Base-by-base conservation (phyloP, 768 basidiomycete genomes). In the Termitomyces sp. region DNA sequence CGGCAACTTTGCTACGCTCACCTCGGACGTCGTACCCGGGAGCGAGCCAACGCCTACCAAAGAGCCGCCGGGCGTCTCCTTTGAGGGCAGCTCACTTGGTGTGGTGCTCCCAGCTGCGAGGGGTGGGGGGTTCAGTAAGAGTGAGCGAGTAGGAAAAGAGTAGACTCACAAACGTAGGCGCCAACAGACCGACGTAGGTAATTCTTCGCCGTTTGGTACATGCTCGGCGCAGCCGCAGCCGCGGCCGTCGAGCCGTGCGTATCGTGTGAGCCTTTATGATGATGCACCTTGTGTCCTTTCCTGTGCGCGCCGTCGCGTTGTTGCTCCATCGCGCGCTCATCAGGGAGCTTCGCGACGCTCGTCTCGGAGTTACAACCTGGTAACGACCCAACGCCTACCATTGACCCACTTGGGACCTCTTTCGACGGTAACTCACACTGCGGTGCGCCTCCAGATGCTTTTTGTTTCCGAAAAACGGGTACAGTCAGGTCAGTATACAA, bases 1-100 rank as follows among this genome's bases (percentile, higher is more conserved):
- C 3, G 83, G 83, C 1, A 82, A 65, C 46, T 73, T 71, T 4
- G 80, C 77, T 10, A 84, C 79, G 5, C 72, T 75, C 9, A 71
- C 65, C 61, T 85, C 82, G 22, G 70, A 72, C 13, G 67, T 55
- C 29, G 67, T 68, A 13, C 81, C 83, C 0, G 82, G 81, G 14
- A 83, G 73, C 0, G 80, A 74, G 9, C 81, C 81, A 1, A 78
- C 76, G 16, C 82, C 83, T 6, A 65, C 70, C 1, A n/a, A 7
- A 3, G 66, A 67, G 0, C 61, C 63, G 7, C 58, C 47, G 1
- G 66, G 61, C 13, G 43, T 51, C 53, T 69, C 68, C 1, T 48
- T 64, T 20, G 60, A 55, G 1, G 60, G 57, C 9, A 58, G 10
- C 12, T 43, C 22, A 10, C 50, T 54, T 3, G 32, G 43, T 14